Base-by-base conservation (phyloP, 2,329 filamentous ascomycete species). In the Claviceps citrina region DNA sequence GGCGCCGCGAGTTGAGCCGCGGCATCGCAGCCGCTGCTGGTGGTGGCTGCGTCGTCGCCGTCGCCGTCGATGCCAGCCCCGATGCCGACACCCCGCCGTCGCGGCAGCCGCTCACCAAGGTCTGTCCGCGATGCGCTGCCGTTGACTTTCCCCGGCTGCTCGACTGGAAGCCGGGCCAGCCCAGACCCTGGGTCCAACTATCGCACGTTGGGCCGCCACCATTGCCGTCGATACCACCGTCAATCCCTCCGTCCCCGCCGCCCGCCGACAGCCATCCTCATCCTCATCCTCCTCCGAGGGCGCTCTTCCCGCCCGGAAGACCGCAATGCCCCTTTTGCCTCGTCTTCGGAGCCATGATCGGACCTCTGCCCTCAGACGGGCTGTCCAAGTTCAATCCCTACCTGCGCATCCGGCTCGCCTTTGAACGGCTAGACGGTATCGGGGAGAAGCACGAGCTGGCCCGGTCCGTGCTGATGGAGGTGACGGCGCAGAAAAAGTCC, bases 331-430 rank as follows among this genome's bases (percentile, higher is more conserved):
- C 59, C n/a, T 62, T 58, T 46, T 62, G 59, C 45, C 51, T 54
- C 41, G 62, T 62, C 46, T 61, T 62, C 42, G 52, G 57, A 34
- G 53, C 57, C 36, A 45, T 62, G 46, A 51, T 61, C 16, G 55
- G 53, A n/a, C 20, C 36, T 2, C 13, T 38, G 6, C 30, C 35
- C 13, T 47, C 49, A 43, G 42, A 53, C 9, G 42, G 53, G 45
- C 61, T 56, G 37, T 61, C 59, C 35, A 58, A 58, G 7, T 41
- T 41, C 35, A 36, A 33, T 18, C 59, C 59, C 1, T 62, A 62
- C 41, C 41, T 62, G 40, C 57, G 59, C 41, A 60, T 62, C 32
- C 53, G 59, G 18, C 51, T 55, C 35, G 59, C 58, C 3, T 62
- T 62, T 43, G 59, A 62, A 50, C 52, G 56, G 12, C 48, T 61